phyloP scores from a whole-genome alignment of 768 basidiomycete genomes.

The Astraeus odoratus region DNA sequence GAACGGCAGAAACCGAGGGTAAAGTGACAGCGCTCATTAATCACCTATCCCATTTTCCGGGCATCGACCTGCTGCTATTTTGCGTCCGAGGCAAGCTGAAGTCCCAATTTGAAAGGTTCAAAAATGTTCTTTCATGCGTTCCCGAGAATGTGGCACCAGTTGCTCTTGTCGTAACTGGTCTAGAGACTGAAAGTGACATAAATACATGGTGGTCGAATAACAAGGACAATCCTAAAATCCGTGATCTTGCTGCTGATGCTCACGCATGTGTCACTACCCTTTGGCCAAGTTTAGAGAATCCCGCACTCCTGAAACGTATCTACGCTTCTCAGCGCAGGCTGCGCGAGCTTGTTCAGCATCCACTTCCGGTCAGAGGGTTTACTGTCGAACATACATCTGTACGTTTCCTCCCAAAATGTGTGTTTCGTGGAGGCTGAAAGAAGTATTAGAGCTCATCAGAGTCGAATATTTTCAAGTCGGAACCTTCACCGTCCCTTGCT shows the following conservation, averaged over 20 bases:
- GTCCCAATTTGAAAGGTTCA: neutral
- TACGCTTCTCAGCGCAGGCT: neutral
- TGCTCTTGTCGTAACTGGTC: slow-evolving; percentile 12
- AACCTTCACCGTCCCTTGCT: neutral
- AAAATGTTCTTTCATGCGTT: neutral
- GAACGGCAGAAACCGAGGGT: neutral
- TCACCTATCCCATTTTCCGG: neutral
- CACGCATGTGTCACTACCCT: neutral
- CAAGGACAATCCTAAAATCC: slow-evolving; percentile 1
- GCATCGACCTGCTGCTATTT: neutral
- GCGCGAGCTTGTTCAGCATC: neutral
- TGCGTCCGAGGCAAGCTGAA: neutral
- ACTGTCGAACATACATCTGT: too few relatives aligned
- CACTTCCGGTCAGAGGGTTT: too few relatives aligned
- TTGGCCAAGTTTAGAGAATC: neutral
- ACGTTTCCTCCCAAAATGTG: too few relatives aligned
- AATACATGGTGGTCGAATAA: slow-evolving; percentile 28
- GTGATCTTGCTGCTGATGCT: neutral
- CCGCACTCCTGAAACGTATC: neutral
- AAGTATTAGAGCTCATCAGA: too few relatives aligned
- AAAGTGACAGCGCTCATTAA: neutral
- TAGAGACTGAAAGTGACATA: slow-evolving; percentile 16
- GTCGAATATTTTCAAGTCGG: neutral
- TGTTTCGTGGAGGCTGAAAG: too few relatives aligned
- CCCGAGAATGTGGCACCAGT: slow-evolving; percentile 1